phyloP scores from a whole-genome alignment of 108 stramenopile species.

The Bacterosira constricta region DNA sequence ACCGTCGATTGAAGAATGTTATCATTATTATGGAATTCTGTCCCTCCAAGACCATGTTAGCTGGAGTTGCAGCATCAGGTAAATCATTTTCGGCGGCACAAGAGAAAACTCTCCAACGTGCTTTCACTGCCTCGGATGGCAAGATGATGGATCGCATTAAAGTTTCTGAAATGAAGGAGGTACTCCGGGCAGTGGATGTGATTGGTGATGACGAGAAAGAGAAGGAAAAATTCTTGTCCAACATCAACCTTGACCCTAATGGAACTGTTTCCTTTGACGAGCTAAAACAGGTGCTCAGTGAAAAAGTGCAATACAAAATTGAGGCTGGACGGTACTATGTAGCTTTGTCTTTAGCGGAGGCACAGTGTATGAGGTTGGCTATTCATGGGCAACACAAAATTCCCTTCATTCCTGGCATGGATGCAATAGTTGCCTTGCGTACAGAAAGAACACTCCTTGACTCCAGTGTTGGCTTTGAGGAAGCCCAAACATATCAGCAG shows the following conservation, averaged over 20 bases:
- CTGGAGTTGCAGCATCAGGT: slow-evolving; percentile 75
- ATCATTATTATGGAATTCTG: slow-evolving; percentile 95
- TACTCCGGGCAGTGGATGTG: slow-evolving; percentile 91
- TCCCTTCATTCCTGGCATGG: slow-evolving; percentile 79
- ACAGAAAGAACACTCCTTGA: slow-evolving; percentile 87
- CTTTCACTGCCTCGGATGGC: slow-evolving; percentile 89
- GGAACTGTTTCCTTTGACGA: slow-evolving; percentile 85
- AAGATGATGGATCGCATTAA: slow-evolving; percentile 83
- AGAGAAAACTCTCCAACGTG: slow-evolving; percentile 86
- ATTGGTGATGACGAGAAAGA: slow-evolving; percentile 79
- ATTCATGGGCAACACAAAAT: slow-evolving; percentile 83
- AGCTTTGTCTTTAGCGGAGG: slow-evolving; percentile 92
- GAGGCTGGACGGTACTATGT: slow-evolving; percentile 96
- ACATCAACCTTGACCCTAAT: slow-evolving; percentile 73
- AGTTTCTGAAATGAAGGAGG: slow-evolving; percentile 88
- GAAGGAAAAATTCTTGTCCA: slow-evolving; percentile 79
- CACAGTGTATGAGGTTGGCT: slow-evolving; percentile 93
- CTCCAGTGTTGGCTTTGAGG: slow-evolving; percentile 77
- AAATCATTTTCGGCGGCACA: slow-evolving; percentile 85
- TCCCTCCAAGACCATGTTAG: slow-evolving; percentile 64
- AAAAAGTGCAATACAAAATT: slow-evolving; percentile 84
- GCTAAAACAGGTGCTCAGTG: slow-evolving; percentile 85
- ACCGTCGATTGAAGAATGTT: slow-evolving; percentile 97
- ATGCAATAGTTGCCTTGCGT: slow-evolving; percentile 79
- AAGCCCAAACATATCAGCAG: slow-evolving; percentile 88